A percentile compares a stretch with the other conserved stretches of the same genome.
phyloP scores from a whole-genome alignment of 2,329 filamentous ascomycete species.

The Phialocephala sp. region DNA sequence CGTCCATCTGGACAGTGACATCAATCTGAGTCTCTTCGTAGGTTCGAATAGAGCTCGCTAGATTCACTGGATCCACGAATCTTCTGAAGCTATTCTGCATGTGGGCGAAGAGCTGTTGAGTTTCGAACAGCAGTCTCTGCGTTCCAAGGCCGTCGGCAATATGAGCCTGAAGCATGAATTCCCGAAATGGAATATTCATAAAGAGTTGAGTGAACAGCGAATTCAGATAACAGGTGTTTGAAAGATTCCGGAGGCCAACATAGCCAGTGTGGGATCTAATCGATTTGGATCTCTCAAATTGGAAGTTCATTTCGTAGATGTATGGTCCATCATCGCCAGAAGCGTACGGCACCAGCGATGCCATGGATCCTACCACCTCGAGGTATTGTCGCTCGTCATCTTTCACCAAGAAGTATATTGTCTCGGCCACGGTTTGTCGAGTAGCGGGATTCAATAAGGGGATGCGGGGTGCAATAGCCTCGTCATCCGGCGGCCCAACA shows the following conservation, averaged over 20 bases:
- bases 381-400: conserved; percentile 55
- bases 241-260: conserved; percentile 88
- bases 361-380: conserved; percentile 57
- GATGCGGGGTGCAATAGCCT: conserved; percentile 44
- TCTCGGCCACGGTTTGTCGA: conserved; percentile 63
- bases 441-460: conserved; percentile 61
- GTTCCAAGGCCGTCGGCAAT: conserved; percentile 59
- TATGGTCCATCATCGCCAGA: conserved; percentile 57
- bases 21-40: conserved; percentile 86
- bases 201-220: conserved; percentile 93
- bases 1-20: conserved; percentile 92
- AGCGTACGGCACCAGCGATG: conserved; percentile 55
- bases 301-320: conserved; percentile 63
- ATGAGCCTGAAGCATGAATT: conserved; percentile 74
- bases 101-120: conserved; percentile 80
- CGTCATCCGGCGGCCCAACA: conserved; percentile 43
- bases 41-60: conserved; percentile 78
- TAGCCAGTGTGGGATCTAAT: conserved; percentile 82
- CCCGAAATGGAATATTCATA: conserved; percentile 89
- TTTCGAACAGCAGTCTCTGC: conserved; percentile 75
- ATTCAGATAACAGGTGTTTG: conserved; percentile 97
- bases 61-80: conserved; percentile 72
- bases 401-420: conserved; percentile 62
- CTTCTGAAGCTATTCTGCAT: conserved; percentile 85
- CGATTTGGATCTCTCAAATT: conserved; percentile 69